Base-by-base conservation (phyloP, 2,329 filamentous ascomycete species). In the Aspergillus ibericus region DNA sequence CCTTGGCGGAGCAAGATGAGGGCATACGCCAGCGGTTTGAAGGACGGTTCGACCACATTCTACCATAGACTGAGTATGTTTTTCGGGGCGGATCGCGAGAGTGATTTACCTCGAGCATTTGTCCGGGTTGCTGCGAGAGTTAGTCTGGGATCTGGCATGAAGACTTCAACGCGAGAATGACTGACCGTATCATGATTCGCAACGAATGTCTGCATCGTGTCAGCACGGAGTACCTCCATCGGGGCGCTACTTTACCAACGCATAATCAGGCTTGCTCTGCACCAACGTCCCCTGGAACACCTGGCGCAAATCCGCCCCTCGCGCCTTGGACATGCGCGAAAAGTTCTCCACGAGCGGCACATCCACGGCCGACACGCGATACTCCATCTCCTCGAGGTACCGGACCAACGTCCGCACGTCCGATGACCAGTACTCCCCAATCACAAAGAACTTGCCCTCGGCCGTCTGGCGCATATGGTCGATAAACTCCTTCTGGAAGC, bases 371-470 rank as follows among this genome's bases (percentile, higher is more conserved):
- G 77, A 78, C 62, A 87, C 81, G 61, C 84, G 83, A 59, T 83
- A 80, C 50, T 83, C 77, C 80, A 88, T 85, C 25, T 75, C 75
- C 36, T 83, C 78, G 46, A 88, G 74, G 69, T 88, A 90, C 18
- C 77, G 72, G 1, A 81, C 71, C 72, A 90, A 81, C 55, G 82
- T 80, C 16, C 79, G 69, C 0, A 83, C 73, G 56, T 88, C 82
- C 48, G 82, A 83, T 32, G 81, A 81, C 87, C 88, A 91, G 70
- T 87, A 90, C 67, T 91, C 88, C 9, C 86, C 88, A 1, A 91
- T 83, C 15, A 89, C 76, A 67, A 90, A 88, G 72, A 86, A 85
- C 13, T 82, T 75, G 12, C 79, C 74, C 2, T 82, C 82, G 29
- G 80, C 77, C 0, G 72, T 74, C 44, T 78, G 76, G 67, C 83